These are phyloP conservation scores for Salix udensis DNA, from an alignment of 345 rosid genomes.

Conservation along the genomic window DNA sequence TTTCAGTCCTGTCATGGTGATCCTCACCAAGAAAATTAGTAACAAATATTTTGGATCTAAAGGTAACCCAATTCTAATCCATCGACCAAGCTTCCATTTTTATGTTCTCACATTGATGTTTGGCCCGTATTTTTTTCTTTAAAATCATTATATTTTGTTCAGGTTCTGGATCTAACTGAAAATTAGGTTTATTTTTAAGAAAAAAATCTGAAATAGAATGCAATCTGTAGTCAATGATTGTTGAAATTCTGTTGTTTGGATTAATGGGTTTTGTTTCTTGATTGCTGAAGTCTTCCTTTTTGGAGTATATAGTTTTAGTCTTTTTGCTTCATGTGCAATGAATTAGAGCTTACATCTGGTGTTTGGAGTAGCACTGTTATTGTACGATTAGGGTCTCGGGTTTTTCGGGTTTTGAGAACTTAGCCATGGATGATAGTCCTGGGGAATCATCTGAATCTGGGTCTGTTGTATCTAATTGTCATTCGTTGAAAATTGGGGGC, in stretches of 20 bases:
- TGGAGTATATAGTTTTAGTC: constrained; percentile 14
- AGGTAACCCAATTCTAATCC: constrained; percentile 29
- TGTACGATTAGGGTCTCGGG: constrained; percentile 3
- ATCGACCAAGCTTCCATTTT: constrained; percentile 19
- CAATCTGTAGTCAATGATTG: background rate
- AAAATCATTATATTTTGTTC: constrained; percentile 3
- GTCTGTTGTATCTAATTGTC: constrained; percentile 28
- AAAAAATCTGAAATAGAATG: constrained; percentile 7
- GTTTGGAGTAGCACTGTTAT: background rate
- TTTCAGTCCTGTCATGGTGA: constrained; percentile 3
- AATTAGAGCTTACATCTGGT: constrained; percentile 11
- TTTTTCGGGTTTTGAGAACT: constrained; percentile 18
- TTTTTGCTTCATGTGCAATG: constrained; percentile 4
- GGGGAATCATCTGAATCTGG: constrained; percentile 52
- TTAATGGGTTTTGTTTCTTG: constrained; percentile 22
- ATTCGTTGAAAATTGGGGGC: constrained; percentile 22
- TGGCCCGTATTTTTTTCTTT: background rate
- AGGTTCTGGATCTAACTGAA: constrained; percentile 31
- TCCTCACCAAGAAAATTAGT: constrained; percentile 8
- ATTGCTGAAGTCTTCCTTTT: constrained; percentile 14
- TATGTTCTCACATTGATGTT: constrained; percentile 9
- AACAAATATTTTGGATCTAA: constrained; percentile 3
- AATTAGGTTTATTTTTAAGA: constrained; percentile 11
- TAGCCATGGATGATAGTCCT: constrained; percentile 41
- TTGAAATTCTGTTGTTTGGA: constrained; percentile 11